Conservation (phyloP, 768 basidiomycete species). For the Russula sp. region DNA sequence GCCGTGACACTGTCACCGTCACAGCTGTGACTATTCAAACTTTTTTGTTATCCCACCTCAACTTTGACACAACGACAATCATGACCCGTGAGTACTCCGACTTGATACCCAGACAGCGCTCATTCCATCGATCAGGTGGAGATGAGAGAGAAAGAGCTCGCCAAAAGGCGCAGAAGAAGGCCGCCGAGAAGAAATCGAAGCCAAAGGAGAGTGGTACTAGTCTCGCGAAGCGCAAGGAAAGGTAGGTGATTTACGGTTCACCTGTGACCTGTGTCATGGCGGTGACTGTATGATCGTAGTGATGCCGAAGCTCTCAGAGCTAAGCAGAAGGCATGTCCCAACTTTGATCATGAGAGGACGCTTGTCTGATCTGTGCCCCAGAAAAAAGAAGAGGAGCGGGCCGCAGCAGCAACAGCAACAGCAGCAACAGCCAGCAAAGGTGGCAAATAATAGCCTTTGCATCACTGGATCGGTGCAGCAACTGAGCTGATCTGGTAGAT, state of each 20-base stretch:
- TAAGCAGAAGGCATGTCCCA: constrained; percentile 63
- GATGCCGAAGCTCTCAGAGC: constrained; percentile 69
- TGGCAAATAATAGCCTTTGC: constrained; percentile 24
- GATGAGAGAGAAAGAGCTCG: constrained; percentile 79
- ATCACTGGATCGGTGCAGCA: neutral
- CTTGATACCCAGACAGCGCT: neutral
- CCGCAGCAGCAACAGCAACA: constrained; percentile 9
- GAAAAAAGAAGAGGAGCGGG: constrained; percentile 30
- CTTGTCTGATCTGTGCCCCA: constrained; percentile 11
- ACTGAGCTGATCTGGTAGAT: constrained; percentile 21
- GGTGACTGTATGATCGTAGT: constrained; percentile 35
- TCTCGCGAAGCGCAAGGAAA: constrained; percentile 67
- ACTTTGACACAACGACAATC: neutral
- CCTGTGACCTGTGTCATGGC: constrained; percentile 18
- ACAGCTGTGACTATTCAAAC: neutral
- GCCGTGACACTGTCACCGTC: neutral
- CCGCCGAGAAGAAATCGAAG: constrained; percentile 47
- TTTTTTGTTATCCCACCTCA: neutral
- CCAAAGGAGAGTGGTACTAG: constrained; percentile 59
- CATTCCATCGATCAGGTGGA: constrained; percentile 45
- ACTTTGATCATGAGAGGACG: neutral
- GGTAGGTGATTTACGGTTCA: constrained; percentile 39
- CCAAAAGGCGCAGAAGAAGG: constrained; percentile 66
- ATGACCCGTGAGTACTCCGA: constrained; percentile 20
- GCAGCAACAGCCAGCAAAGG: neutral